Conservation (phyloP, 2,329 filamentous ascomycete genomes). For the Ilyonectria mors-panacis region DNA sequence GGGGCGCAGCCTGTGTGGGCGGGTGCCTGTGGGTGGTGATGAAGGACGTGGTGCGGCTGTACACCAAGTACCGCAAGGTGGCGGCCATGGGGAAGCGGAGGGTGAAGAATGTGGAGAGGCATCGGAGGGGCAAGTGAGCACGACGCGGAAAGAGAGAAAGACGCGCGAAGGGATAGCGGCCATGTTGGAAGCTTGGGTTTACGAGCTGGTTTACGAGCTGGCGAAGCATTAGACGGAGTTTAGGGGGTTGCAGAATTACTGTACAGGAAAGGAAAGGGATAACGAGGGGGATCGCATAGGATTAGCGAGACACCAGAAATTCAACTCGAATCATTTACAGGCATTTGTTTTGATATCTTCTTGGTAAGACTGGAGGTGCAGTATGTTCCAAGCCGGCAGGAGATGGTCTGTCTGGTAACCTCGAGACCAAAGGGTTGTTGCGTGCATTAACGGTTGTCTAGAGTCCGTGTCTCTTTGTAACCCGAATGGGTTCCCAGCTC, state of each 20-base stretch:
- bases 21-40: slow-evolving; percentile 91
- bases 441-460: too few species aligned
- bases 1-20: slow-evolving; percentile 89
- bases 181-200: slow-evolving; percentile 8
- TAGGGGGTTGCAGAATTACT: not conserved
- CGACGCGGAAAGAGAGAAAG: not conserved
- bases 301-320: not conserved
- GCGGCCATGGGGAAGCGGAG: slow-evolving; percentile 68
- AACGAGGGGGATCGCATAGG: not conserved
- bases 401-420: too few species aligned
- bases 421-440: too few species aligned
- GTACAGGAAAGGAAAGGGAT: not conserved
- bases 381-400: too few species aligned
- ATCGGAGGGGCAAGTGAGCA: slow-evolving; percentile 58
- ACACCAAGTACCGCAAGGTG: slow-evolving; percentile 74
- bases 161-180: not conserved
- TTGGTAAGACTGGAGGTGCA: not conserved
- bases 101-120: slow-evolving; percentile 66
- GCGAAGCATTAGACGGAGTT: slow-evolving; percentile 28
- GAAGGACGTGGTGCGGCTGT: slow-evolving; percentile 76
- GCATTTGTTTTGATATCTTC: not conserved
- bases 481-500: not conserved
- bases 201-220: not conserved
- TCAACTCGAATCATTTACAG: not conserved
- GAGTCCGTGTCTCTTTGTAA: not conserved